Evolutionary conservation across 805 yeast genomes (phyloP).

Genomic region (Pichia membranifaciens): DNA sequence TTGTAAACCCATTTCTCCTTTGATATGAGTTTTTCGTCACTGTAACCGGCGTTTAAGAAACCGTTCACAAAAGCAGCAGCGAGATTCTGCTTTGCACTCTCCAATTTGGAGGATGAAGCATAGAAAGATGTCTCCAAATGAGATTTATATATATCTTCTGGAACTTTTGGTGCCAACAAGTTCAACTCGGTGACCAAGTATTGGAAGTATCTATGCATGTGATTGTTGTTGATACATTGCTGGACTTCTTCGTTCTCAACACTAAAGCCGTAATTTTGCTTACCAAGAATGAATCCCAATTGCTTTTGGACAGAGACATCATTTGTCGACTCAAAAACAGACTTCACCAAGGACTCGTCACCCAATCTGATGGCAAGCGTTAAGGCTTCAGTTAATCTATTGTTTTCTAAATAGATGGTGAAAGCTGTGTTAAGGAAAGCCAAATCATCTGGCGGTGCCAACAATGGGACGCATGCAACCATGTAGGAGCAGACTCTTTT

Average conservation of each 20-base stretch:
- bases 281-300: constrained; percentile 81
- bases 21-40: constrained; percentile 74
- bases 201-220: constrained; percentile 69
- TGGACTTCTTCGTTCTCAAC: constrained; percentile 70
- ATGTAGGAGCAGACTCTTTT: constrained; percentile 89
- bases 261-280: constrained; percentile 76
- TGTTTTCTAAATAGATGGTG: constrained; percentile 72
- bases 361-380: constrained; percentile 85
- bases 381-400: constrained; percentile 83
- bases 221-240: constrained; percentile 75
- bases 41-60: constrained; percentile 86
- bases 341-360: constrained; percentile 66
- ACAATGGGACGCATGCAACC: constrained; percentile 92
- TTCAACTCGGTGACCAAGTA: constrained; percentile 85
- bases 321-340: constrained; percentile 75
- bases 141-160: constrained; percentile 90
- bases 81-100: constrained; percentile 90
- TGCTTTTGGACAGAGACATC: constrained; percentile 80
- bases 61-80: constrained; percentile 94
- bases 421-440: constrained; percentile 84
- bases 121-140: constrained; percentile 67
- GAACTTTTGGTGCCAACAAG: constrained; percentile 81
- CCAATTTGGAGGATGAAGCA: constrained; percentile 55
- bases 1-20: constrained; percentile 81
- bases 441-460: constrained; percentile 91